Evolutionary conservation across 768 basidiomycete genomes (phyloP).

Genomic region (Agaricus blazei): DNA sequence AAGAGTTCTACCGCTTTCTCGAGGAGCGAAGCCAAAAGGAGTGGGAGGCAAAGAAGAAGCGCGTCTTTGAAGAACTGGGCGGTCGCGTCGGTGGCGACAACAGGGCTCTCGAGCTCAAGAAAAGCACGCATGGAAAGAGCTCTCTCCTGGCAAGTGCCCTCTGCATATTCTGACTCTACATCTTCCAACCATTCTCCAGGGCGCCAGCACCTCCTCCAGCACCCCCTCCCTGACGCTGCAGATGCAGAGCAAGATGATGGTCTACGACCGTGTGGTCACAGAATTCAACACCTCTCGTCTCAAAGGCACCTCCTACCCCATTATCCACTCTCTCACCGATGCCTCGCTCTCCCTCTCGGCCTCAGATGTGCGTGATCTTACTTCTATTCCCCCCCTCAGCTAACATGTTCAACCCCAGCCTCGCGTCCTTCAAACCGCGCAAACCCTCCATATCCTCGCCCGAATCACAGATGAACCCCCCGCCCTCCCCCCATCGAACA

Average conservation of each 20-base stretch:
- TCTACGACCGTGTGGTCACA: conserved; percentile 78
- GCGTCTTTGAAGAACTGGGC: conserved; percentile 86
- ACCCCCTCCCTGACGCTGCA: conserved; percentile 61
- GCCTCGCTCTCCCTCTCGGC: conserved; percentile 54
- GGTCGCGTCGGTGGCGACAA: conserved; percentile 55
- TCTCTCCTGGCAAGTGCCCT: conserved; percentile 41
- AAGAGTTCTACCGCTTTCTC: conserved; percentile 77
- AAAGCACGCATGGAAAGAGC: conserved; percentile 54
- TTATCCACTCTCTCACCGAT: conserved; percentile 67
- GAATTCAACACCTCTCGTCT: conserved; percentile 74
- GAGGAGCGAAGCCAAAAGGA: conserved; percentile 72
- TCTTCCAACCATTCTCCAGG: neutral
- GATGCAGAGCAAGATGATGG: conserved; percentile 95
- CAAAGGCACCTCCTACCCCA: conserved; percentile 68
- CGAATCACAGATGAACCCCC: conserved; percentile 79
- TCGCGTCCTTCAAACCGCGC: conserved; percentile 54
- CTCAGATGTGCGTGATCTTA: conserved; percentile 43
- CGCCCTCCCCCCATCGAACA: conserved; percentile 73
- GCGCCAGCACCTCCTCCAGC: conserved; percentile 21
- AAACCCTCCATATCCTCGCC: conserved; percentile 67
- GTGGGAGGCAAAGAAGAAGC: conserved; percentile 89
- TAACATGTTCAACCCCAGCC: conserved; percentile 26
- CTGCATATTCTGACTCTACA: neutral
- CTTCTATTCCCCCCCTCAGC: neutral
- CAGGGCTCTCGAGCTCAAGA: conserved; percentile 57